Evolutionary conservation across 108 stramenopile genomes (phyloP).

Genomic region (Skeletonema tropicum): DNA sequence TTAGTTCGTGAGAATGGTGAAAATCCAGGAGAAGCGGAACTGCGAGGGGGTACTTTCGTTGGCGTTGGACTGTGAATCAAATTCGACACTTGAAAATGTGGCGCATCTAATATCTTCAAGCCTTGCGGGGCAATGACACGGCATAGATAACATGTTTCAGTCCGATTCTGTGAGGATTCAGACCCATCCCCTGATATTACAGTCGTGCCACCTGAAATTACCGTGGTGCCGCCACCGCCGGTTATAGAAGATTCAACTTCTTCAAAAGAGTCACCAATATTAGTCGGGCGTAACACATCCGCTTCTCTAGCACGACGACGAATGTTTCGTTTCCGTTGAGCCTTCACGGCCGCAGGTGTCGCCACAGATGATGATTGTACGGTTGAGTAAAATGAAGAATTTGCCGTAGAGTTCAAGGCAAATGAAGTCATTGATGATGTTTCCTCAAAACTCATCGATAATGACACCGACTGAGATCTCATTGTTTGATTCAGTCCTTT

Average conservation of each 20-base stretch:
- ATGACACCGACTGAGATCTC: slow-evolving; percentile 11
- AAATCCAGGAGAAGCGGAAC: slow-evolving; percentile 34
- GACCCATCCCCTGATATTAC: slow-evolving; percentile 12
- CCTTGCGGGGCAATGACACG: slow-evolving; percentile 78
- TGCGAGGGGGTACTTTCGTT: slow-evolving; percentile 7
- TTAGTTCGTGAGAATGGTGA: slow-evolving; percentile 58
- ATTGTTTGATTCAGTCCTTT: neutral
- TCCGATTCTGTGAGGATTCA: neutral
- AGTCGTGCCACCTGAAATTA: slow-evolving; percentile 25
- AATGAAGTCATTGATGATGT: slow-evolving; percentile 19
- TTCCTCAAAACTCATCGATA: slow-evolving; percentile 27
- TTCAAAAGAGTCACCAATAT: slow-evolving; percentile 41
- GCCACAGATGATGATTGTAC: slow-evolving; percentile 44
- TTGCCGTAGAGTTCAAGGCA: slow-evolving; percentile 25
- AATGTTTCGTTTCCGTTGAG: slow-evolving; percentile 55
- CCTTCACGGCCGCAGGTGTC: slow-evolving; percentile 46
- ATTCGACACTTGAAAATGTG: slow-evolving; percentile 77
- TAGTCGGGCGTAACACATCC: slow-evolving; percentile 8
- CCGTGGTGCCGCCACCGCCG: slow-evolving; percentile 15
- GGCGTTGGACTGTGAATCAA: slow-evolving; percentile 67
- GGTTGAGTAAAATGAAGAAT: slow-evolving; percentile 28
- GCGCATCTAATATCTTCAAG: slow-evolving; percentile 85
- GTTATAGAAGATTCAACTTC: slow-evolving; percentile 19
- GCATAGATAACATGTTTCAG: slow-evolving; percentile 67
- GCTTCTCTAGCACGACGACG: slow-evolving; percentile 49